Conservation (phyloP, 2,329 filamentous ascomycete genomes). For the Aspergillus latus region DNA sequence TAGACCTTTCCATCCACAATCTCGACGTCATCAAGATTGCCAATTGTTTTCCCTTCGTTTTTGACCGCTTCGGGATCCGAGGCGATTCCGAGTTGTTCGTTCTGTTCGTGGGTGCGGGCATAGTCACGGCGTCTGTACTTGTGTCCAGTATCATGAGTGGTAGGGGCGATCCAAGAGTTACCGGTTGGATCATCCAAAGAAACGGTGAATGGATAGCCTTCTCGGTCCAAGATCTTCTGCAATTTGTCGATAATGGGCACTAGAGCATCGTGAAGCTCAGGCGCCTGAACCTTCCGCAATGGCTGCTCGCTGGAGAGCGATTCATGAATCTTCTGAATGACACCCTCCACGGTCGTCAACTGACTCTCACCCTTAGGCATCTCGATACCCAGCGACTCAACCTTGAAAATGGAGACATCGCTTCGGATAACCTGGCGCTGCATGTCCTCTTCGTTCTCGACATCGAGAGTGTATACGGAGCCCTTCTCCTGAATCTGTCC, state of each 20-base stretch:
- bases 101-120: conserved; percentile 77
- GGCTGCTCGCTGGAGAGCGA: conserved; percentile 81
- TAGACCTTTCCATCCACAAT: conserved; percentile 93
- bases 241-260: conserved; percentile 72
- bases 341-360: conserved; percentile 88
- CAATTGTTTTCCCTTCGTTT: conserved; percentile 34
- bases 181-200: conserved; percentile 87
- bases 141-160: conserved; percentile 70
- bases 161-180: conserved; percentile 94
- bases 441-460: conserved; percentile 72
- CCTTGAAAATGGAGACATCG: conserved; percentile 78
- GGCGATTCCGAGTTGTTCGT: conserved; percentile 76
- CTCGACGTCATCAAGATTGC: conserved; percentile 67
- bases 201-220: conserved; percentile 82
- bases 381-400: conserved; percentile 90
- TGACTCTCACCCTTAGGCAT: conserved; percentile 88
- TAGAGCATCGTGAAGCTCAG: conserved; percentile 77
- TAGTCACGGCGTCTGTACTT: conserved; percentile 91
- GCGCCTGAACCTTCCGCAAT: conserved; percentile 72
- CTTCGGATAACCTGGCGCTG: conserved; percentile 88
- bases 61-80: conserved; percentile 40
- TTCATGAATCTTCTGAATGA: conserved; percentile 73
- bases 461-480: conserved; percentile 75
- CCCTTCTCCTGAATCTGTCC: conserved; percentile 90
- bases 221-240: conserved; percentile 72